Conservation (phyloP, 2,329 filamentous ascomycete species). For the Alternaria rosae region DNA sequence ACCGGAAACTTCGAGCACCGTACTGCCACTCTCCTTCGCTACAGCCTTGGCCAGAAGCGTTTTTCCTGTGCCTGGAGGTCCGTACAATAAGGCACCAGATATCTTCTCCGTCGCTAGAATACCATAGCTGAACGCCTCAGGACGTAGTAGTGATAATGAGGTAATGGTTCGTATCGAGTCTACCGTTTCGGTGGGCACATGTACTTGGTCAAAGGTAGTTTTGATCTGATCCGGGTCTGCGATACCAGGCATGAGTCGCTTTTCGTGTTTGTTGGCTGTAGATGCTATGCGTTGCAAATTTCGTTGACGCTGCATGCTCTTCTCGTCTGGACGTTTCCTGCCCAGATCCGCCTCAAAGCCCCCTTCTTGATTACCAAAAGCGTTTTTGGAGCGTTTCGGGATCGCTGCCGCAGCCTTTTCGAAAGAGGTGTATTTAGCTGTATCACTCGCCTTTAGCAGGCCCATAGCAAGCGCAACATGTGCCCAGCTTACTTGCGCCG, state of each 20-base stretch:
- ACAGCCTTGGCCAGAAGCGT: conserved; percentile 70
- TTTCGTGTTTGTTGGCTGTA: conserved; percentile 75
- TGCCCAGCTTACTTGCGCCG: conserved; percentile 45
- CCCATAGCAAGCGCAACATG: conserved; percentile 54
- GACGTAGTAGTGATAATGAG: conserved; percentile 82
- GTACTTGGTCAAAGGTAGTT: conserved; percentile 87
- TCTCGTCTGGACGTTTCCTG: conserved; percentile 20
- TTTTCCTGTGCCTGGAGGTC: conserved; percentile 78
- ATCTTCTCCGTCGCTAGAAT: conserved; percentile 91
- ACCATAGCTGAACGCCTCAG: conserved; percentile 95
- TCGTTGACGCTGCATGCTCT: conserved; percentile 56
- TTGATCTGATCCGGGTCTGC: conserved; percentile 82
- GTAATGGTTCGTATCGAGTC: conserved; percentile 90
- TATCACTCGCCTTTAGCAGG: conserved; percentile 56
- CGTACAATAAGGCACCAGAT: conserved; percentile 86
- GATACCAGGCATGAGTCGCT: conserved; percentile 80
- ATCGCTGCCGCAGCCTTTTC: conserved; percentile 15
- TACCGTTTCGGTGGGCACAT: conserved; percentile 81
- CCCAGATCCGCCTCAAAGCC: conserved; percentile 5
- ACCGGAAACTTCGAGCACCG: conserved; percentile 82
- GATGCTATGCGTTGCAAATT: conserved; percentile 54
- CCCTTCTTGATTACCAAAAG: conserved; percentile 5
- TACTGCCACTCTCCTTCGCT: conserved; percentile 71
- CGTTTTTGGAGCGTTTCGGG: conserved; percentile 13
- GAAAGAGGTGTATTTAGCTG: conserved; percentile 54